A percentile compares a stretch with the other conserved stretches of the same genome.
Conservation (phyloP, 1,284 basidiomycete species). For the Boletellus deceptivus region DNA sequence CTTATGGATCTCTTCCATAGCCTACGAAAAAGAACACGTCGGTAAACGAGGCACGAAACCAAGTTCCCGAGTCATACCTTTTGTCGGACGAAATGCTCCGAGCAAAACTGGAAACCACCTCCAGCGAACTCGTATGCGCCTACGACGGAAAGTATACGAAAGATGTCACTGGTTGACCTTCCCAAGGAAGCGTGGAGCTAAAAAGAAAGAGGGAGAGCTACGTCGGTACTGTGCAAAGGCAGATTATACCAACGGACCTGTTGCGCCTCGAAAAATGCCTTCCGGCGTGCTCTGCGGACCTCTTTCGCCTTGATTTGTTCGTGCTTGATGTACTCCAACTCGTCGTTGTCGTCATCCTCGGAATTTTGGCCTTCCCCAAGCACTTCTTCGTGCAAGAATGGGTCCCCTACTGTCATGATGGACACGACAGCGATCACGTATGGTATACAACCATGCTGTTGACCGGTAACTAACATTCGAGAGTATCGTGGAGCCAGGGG, state of each 20-base stretch:
- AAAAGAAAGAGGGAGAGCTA: slow-evolving; percentile 7
- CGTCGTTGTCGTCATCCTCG: slow-evolving; percentile 45
- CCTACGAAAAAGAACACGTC: slow-evolving; percentile 45
- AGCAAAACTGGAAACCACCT: slow-evolving; percentile 79
- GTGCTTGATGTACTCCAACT: slow-evolving; percentile 54
- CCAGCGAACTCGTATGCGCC: slow-evolving; percentile 95
- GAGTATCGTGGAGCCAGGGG: slow-evolving; percentile 92
- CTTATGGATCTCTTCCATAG: slow-evolving; percentile 99
- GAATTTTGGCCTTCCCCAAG: slow-evolving; percentile 49
- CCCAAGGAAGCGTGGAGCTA: slow-evolving; percentile 83
- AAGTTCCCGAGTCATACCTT: slow-evolving; percentile 57
- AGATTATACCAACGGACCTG: slow-evolving; percentile 47
- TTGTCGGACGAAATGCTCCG: slow-evolving; percentile 85
- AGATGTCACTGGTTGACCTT: slow-evolving; percentile 83
- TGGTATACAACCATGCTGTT: slow-evolving; percentile 89
- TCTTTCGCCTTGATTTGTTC: slow-evolving; percentile 69
- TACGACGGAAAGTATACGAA: slow-evolving; percentile 86
- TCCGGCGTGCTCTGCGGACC: slow-evolving; percentile 58
- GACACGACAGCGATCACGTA: slow-evolving; percentile 93
- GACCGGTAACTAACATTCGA: slow-evolving; percentile 91
- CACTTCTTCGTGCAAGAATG: slow-evolving; percentile 85
- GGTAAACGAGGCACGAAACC: neutral
- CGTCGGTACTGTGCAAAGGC: slow-evolving; percentile 1
- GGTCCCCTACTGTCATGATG: slow-evolving; percentile 92
- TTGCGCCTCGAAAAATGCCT: slow-evolving; percentile 79